Base-by-base conservation (phyloP, 345 rosid genomes). In the Salix dunnii region DNA sequence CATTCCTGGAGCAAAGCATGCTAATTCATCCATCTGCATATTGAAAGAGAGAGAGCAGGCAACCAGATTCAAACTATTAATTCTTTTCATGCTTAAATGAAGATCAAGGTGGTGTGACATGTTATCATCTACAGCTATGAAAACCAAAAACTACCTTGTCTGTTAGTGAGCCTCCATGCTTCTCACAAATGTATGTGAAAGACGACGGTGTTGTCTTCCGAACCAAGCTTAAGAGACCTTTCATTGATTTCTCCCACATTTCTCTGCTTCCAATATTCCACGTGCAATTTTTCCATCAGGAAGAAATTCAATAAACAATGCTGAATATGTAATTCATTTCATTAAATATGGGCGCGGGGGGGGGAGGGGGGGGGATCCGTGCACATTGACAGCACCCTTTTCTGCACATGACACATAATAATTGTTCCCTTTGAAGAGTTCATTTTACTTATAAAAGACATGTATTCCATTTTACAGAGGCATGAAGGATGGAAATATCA, bases 1-100 rank as follows among this genome's bases (percentile, higher is more conserved):
- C 98, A 96, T 96, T 84, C 99, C 99, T 20, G 99, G 98, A 80
- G 92, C 97, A 87, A 96, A 96, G 89, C 99, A 96, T 14, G 99
- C 99, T 76, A 96, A 81, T 82, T 96, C 99, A 87, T 96, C 99
- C 99, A 96, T 96, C 99, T 96, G 85, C 85, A 81, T 62, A 28
- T 43, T 14, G 25, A 62, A 12, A 48, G 12, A 23, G 33, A 38
- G 30, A 51, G 51, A 73, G 28, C 12, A 60, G 17, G 27, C 38
- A 70, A 30, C 31, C 18, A 74, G 12, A 23, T n/a, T n/a, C 43
- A 46, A 28, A 38, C 36, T 30, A 8, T 61, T n/a, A 6, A 9
- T 18, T 48, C 28, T 73, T 36, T 11, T 35, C 21, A 74, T 30
- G 16, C 33, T n/a, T n/a, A 33, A 48, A 72, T 2, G 13, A n/a